Conservation (phyloP, 73 alveolate genomes). For the Symbiodinium natans region DNA sequence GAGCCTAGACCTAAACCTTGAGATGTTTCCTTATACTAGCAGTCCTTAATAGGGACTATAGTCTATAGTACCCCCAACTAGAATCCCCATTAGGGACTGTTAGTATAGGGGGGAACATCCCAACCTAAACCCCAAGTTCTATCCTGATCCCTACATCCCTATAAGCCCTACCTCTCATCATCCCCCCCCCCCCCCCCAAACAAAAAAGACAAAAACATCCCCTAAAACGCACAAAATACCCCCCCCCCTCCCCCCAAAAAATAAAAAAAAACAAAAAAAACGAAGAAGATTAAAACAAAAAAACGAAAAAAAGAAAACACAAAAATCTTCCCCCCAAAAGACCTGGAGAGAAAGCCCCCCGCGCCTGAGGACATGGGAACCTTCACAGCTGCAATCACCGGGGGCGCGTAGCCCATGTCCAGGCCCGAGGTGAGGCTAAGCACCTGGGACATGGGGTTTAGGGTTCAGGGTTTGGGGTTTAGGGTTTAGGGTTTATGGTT, state of each 20-base stretch:
- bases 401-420: constrained; percentile 70
- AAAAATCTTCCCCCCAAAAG: too few relatives aligned
- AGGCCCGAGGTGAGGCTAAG: constrained; percentile 34
- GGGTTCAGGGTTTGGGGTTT: too few relatives aligned
- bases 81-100: too few relatives aligned
- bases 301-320: not conserved
- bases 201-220: too few relatives aligned
- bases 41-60: too few relatives aligned
- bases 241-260: not conserved
- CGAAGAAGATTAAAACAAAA: not conserved
- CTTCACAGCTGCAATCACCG: constrained; percentile 47
- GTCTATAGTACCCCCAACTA: too few relatives aligned
- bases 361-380: constrained; percentile 55
- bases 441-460: too few relatives aligned
- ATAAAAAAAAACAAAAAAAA: not conserved
- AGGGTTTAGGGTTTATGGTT: not conserved
- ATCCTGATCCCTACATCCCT: not conserved
- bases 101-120: not conserved
- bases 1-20: too few relatives aligned
- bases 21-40: too few relatives aligned
- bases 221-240: not conserved
- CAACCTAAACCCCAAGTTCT: not conserved
- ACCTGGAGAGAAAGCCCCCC: too few relatives aligned
- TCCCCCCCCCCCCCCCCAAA: too few relatives aligned
- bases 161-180: not conserved